Evolutionary conservation across 768 basidiomycete species (phyloP), one percentile per base, ranked within the genome.

Genomic region (Auriculariales sp.): DNA sequence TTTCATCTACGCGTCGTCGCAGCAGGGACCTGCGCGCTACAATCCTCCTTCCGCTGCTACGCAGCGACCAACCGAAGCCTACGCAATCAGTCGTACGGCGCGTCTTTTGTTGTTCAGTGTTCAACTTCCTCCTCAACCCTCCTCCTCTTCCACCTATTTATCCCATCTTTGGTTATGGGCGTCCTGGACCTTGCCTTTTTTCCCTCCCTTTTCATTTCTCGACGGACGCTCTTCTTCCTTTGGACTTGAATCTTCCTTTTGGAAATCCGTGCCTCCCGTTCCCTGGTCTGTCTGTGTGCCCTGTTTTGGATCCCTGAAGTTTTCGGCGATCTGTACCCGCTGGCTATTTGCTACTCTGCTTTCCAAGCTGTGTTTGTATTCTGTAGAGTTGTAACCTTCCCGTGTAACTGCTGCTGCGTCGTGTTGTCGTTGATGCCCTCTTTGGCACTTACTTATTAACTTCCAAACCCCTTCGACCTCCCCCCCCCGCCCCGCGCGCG

Each of bases 361-460:
- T 19, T 25, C 19, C 22, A 9, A 11, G 39, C 39, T 44, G 39
- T 44, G 19, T 25, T 19, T 44, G 39, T n/a, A n/a, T n/a, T 25
- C 39, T 25, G 39, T 19, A 44, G 12, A 44, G 22, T 44, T 44
- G 39, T 44, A 44, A 24, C 7, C 12, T 44, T 44, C 39, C 12
- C 22, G 22, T 17, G n/a, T n/a, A n/a, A n/a, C n/a, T n/a, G n/a
- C n/a, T n/a, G n/a, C n/a, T n/a, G n/a, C n/a, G n/a, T n/a, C n/a
- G n/a, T n/a, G n/a, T 44, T 5, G 19, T 19, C 15, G 39, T 12
- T 44, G 39, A 24, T 25, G 39, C 10, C 15, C 27, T 44, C 22
- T 15, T 44, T 44, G 39, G 39, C 39, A 25, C 22, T 44, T 44
- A 44, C 39, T 44, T 44, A 44, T 44, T 44, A n/a, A 15, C 31